phyloP scores from a whole-genome alignment of 2,329 filamentous ascomycete species.

The Trichoderma citrinoviride region DNA sequence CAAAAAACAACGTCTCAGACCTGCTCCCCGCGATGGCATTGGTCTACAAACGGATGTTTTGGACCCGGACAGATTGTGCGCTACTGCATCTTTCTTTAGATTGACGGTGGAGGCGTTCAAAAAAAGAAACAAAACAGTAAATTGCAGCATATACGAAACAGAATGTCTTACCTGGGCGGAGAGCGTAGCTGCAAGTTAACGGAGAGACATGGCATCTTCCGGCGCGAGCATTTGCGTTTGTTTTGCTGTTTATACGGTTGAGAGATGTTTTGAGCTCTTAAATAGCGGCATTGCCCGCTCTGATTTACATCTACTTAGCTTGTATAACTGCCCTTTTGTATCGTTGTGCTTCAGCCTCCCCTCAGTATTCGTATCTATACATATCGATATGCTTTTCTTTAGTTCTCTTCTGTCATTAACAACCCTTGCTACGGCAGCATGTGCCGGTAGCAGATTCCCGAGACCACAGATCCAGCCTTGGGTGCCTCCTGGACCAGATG shows the following conservation, averaged over 20 bases:
- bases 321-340: neutral
- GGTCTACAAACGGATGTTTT: neutral
- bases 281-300: neutral
- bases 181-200: neutral
- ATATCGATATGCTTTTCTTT: neutral
- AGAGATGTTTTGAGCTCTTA: neutral
- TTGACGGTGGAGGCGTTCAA: neutral
- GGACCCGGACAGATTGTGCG: neutral
- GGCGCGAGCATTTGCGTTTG: neutral
- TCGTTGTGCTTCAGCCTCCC: neutral
- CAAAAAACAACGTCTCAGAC: neutral
- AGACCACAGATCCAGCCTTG: conserved; percentile 11
- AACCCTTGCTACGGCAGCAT: conserved; percentile 2
- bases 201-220: neutral
- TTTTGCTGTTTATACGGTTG: neutral
- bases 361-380: neutral
- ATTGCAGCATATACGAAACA: conserved; percentile 7
- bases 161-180: conserved; percentile 5
- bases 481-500: conserved; percentile 13
- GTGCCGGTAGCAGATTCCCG: neutral
- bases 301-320: neutral
- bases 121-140: neutral
- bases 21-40: neutral
- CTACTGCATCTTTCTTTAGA: conserved; percentile 15
- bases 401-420: neutral